Base-by-base conservation (phyloP, 176 grass and related monocot genomes). In the Triticum urartu region DNA sequence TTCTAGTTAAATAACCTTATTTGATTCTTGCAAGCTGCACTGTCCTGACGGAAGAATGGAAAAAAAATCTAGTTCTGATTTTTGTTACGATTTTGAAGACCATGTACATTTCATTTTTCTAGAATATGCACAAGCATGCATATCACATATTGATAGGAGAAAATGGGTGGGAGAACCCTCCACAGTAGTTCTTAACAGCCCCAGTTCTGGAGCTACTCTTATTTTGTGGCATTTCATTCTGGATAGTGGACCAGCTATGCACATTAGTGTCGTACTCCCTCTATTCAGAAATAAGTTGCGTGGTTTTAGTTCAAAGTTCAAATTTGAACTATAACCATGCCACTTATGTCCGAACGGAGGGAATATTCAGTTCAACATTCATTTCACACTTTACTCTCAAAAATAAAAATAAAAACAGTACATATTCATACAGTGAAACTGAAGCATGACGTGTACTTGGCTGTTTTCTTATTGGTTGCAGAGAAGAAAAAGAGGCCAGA, bases 401-500 rank as follows among this genome's bases (percentile, higher is more conserved):
- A 64, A 30, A 26, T 6, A 12, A 47, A 18, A 30, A 64, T 0
- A 5, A 13, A 64, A 26, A 11, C 25, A 22, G 18, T 84, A 45
- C 10, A 18, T 64, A 64, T 64, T 21, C 24, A 1, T 73, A 15
- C 12, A 64, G 34, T 28, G 20, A 76, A 65, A 22, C 21, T 42
- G 6, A 25, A 68, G 13, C 1, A 36, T 54, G 50, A 6, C 15
- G 15, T 18, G 50, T 54, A 54, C 50, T 54, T 54, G 7, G 22
- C 45, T 77, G 38, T 78, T 77, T 2, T 64, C 63, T 88, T 39
- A 47, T 45, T 92, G 64, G 52, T 87, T 94, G 59, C 90, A 99
- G 97, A 96, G 80, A 84, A 81, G 38, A 91, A 92, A 86, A 91
- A 52, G 72, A 94, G 97, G 81, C 92, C 97, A 32, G 92, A 95